Conservation (phyloP, 768 basidiomycete species). For the Podaxis sp. region DNA sequence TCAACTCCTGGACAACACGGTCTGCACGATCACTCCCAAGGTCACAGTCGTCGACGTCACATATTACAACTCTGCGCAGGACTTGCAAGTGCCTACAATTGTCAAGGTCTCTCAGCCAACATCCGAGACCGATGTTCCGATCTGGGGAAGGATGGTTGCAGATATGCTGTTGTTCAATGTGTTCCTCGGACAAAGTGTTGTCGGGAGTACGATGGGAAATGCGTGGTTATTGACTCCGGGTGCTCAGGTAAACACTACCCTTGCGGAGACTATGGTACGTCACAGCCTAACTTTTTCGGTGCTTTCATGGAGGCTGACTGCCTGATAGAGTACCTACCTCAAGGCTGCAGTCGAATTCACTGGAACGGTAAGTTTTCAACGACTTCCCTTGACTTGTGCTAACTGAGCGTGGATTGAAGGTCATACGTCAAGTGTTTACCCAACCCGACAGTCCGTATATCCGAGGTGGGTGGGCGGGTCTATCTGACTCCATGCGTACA, state of each 20-base stretch:
- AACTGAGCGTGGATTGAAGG: neutral
- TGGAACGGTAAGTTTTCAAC: neutral
- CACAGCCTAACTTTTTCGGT: neutral
- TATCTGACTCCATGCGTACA: neutral
- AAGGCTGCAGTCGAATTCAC: neutral
- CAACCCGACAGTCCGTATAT: neutral
- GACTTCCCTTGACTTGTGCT: neutral
- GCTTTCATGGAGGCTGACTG: neutral
- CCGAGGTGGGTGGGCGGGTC: neutral
- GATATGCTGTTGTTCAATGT: neutral
- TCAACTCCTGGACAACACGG: neutral
- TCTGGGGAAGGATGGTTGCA: neutral
- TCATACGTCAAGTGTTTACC: neutral
- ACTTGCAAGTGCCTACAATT: neutral
- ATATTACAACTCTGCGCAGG: neutral
- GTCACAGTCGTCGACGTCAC: neutral
- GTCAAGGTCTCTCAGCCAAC: neutral
- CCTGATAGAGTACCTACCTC: neutral
- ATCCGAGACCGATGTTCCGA: neutral
- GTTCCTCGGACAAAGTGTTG: neutral
- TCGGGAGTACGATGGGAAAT: neutral
- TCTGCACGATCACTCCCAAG: neutral
- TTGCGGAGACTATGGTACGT: neutral
- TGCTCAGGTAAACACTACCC: neutral
- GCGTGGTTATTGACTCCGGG: conserved; percentile 3